Base-by-base conservation (phyloP, 106 monocot species). In the Vanilla planifolia region DNA sequence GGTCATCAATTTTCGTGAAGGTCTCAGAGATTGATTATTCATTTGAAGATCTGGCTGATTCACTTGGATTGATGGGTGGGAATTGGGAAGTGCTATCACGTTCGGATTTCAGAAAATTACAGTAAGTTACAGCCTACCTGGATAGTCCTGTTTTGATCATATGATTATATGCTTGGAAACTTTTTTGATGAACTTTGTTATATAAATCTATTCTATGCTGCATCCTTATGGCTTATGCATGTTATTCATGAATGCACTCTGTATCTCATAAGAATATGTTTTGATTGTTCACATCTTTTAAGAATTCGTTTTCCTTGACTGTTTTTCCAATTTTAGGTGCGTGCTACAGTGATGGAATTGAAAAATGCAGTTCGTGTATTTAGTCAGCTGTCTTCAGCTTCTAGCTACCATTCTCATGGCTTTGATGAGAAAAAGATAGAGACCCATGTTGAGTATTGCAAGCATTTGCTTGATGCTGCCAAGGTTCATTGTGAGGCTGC, bases 401-500 rank as follows among this genome's bases (percentile, higher is more conserved):
- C 81, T 22, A 75, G 70, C 61, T 77, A 71, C 66, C 92, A 92
- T 22, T 69, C 71, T 43, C 85, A 92, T 88, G 98, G 98, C 13
- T 98, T 98, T 48, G 98, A 98, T 75, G 92, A 91, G 67, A 92
- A 82, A 69, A 98, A 98, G 66, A 88, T 92, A 47, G 77, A 75
- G 25, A 98, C 88, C 5, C 98, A 98, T 68, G 79, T 98, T 37
- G 87, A 82, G 6, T 98, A 98, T 70, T 98, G 98, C 70, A 87
- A 88, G 25, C 92, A 92, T 75, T 72, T 98, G 44, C 88, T 98
- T 56, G 84, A 92, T 67, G 91, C 91, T 66, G 98, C 98, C 30
- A 92, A 92, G 65, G 80, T 88, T 65, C 98, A 98, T 53, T 92
- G 85, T 73, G 92, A 98, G 67, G 92, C 74, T 66, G 98, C 98